These are phyloP conservation scores for Paraphoma sp. DNA, from an alignment of 2,329 filamentous ascomycete species.

Conservation along the genomic window DNA sequence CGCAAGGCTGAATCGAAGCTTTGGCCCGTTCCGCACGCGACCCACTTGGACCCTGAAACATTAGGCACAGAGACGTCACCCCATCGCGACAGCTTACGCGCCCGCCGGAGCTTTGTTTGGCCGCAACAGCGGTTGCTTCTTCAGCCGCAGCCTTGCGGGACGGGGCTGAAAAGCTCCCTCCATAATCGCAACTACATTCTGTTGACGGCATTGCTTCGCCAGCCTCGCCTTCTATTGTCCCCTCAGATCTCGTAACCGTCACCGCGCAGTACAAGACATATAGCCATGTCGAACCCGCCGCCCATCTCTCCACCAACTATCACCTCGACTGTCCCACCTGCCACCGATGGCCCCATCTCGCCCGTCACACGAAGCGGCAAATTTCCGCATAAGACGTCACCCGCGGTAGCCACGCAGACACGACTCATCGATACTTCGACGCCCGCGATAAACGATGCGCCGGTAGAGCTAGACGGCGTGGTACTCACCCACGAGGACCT, in stretches of 20 bases:
- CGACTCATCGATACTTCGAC: conserved; percentile 47
- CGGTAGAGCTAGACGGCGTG: conserved; percentile 53
- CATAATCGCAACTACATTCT: not conserved
- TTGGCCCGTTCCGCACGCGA: conserved; percentile 9
- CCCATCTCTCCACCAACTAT: conserved; percentile 22
- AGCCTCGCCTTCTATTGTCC: not conserved
- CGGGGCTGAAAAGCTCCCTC: not conserved
- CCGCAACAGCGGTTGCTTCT: conserved; percentile 3
- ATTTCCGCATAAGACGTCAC: conserved; percentile 37
- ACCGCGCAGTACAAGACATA: not conserved
- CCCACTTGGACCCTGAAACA: conserved; percentile 19
- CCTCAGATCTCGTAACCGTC: no score
- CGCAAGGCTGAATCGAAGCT: conserved; percentile 8
- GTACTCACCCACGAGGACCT: conserved; percentile 30
- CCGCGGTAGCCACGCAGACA: conserved; percentile 29
- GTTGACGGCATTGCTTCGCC: not conserved
- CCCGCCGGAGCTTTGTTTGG: conserved; percentile 16
- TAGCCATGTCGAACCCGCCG: conserved; percentile 13
- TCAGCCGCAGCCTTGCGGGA: conserved; percentile 1
- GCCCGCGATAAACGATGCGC: conserved; percentile 51
- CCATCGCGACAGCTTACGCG: conserved; percentile 20
- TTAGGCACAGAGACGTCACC: conserved; percentile 15
- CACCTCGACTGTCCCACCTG: conserved; percentile 7
- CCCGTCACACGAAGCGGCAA: conserved; percentile 25
- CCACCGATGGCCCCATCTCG: conserved; percentile 21